Evolutionary conservation across 495 filamentous ascomycete species (phyloP).

Genomic region (Bacidia gigantensis): DNA sequence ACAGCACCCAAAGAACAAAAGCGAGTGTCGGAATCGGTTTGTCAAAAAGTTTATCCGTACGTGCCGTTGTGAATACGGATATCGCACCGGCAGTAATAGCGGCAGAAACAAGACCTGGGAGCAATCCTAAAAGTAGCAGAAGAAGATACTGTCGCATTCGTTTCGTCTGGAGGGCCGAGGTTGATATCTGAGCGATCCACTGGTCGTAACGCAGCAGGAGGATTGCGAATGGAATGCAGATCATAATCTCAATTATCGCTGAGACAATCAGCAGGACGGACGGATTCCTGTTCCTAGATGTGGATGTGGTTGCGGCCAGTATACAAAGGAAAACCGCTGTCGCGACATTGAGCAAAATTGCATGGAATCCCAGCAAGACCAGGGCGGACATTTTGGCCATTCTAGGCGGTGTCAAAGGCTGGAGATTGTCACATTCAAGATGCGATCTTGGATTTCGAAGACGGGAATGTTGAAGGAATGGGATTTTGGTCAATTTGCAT

Average conservation of each 20-base stretch:
- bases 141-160: slow-evolving; percentile 15
- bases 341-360: slow-evolving; percentile 16
- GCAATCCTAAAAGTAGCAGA: slow-evolving; percentile 7
- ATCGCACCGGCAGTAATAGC: slow-evolving; percentile 14
- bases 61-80: slow-evolving; percentile 4
- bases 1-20: slow-evolving; percentile 21
- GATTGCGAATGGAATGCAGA: slow-evolving; percentile 4
- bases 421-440: too few species aligned
- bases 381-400: slow-evolving; percentile 12
- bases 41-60: slow-evolving; percentile 8
- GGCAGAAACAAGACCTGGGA: slow-evolving; percentile 13
- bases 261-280: slow-evolving; percentile 19
- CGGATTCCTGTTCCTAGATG: neutral
- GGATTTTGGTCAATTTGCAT: too few species aligned
- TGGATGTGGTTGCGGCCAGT: slow-evolving; percentile 18
- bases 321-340: slow-evolving; percentile 22
- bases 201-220: slow-evolving; percentile 9
- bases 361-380: slow-evolving; percentile 16
- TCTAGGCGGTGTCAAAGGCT: neutral
- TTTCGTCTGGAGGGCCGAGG: slow-evolving; percentile 1
- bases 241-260: slow-evolving; percentile 15
- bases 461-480: too few species aligned
- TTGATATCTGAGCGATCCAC: neutral
- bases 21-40: slow-evolving; percentile 3
- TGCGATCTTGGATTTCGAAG: too few species aligned